These are phyloP conservation scores for Cryptosporidium sp. DNA, from an alignment of 169 alveolate genomes.

Conservation along the genomic window DNA sequence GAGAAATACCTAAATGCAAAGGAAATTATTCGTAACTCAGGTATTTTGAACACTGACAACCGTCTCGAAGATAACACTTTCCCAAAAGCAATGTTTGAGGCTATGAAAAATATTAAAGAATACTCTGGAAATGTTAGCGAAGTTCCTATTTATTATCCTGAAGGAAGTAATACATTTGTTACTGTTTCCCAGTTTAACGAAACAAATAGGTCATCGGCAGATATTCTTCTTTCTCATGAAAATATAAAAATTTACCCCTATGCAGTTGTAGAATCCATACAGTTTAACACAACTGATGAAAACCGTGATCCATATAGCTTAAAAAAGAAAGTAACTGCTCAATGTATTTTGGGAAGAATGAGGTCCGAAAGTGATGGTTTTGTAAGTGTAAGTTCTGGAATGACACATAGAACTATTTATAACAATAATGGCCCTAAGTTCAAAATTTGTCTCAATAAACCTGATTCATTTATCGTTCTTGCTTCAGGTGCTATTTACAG, in stretches of 20 bases:
- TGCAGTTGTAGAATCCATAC: slow-evolving; percentile 65
- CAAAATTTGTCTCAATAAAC: slow-evolving; percentile 52
- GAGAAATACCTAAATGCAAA: slow-evolving; percentile 31
- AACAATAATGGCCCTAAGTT: slow-evolving; percentile 56
- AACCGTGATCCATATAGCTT: slow-evolving; percentile 48
- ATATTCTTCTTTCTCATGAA: slow-evolving; percentile 67
- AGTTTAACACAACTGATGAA: slow-evolving; percentile 42
- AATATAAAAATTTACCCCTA: slow-evolving; percentile 52
- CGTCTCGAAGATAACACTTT: slow-evolving; percentile 10
- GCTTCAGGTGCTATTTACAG: slow-evolving; percentile 68
- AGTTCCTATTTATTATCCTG: slow-evolving; percentile 34
- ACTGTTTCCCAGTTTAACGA: slow-evolving; percentile 66
- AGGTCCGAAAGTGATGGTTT: slow-evolving; percentile 67
- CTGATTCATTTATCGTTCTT: slow-evolving; percentile 50
- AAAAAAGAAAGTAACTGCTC: slow-evolving; percentile 37
- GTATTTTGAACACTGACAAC: slow-evolving; percentile 23
- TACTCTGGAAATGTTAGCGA: slow-evolving; percentile 36
- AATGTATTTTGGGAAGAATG: slow-evolving; percentile 59
- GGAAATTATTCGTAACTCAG: slow-evolving; percentile 58
- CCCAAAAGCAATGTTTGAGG: slow-evolving; percentile 47
- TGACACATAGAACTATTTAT: slow-evolving; percentile 66
- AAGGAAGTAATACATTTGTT: slow-evolving; percentile 34
- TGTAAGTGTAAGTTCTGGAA: slow-evolving; percentile 53
- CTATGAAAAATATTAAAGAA: slow-evolving; percentile 32
- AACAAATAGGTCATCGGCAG: slow-evolving; percentile 58